Evolutionary conservation across 1,284 basidiomycete species (phyloP), one percentile per base, ranked within the genome.

Genomic region (Meripilus lineatus): DNA sequence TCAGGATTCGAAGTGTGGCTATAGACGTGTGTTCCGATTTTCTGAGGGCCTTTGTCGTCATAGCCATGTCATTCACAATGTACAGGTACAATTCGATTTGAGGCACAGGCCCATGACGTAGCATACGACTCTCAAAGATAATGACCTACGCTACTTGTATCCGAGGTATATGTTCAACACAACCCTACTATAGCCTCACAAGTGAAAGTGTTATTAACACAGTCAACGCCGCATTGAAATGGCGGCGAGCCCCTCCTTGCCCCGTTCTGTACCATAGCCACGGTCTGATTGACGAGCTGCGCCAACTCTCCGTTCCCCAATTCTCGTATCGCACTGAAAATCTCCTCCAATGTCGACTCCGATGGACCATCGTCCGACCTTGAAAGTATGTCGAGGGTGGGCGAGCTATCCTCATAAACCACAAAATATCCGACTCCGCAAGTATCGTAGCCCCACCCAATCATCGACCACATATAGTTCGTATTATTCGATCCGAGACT

Each of bases 391-490:
- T 33, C 37, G 21, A 45, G 10, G 14, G 33, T 11, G 14, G 25
- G 42, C n/a, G 32, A 8, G 18, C 20, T 15, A 24, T n/a, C 15
- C 15, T 41, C 40, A 17, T 44, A 44, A 14, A 38, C 32, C 11
- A 44, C 33, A 11, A 38, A 14, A 20, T 44, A 44, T 30, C n/a
- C 34, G 23, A 23, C 26, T 8, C 42, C 42, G 23, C 35, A 36
- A 4, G 34, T 30, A 25, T 44, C 42, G 22, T 38, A 44, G 3
- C 42, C 41, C 41, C 32, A 36, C 5, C 32, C 41, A 5, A 43
- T 17, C 4, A 43, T 10, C 18, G 34, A 20, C 32, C 32, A 35
- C 14, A 21, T 35, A 23, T 36, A 35, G 13, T 22, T 43, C 8
- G 15, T 26, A 10, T n/a, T 17, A 20, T 14, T 25, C 7, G 33